phyloP scores from a whole-genome alignment of 73 alveolate genomes.

The Paramecium primaurelia region DNA sequence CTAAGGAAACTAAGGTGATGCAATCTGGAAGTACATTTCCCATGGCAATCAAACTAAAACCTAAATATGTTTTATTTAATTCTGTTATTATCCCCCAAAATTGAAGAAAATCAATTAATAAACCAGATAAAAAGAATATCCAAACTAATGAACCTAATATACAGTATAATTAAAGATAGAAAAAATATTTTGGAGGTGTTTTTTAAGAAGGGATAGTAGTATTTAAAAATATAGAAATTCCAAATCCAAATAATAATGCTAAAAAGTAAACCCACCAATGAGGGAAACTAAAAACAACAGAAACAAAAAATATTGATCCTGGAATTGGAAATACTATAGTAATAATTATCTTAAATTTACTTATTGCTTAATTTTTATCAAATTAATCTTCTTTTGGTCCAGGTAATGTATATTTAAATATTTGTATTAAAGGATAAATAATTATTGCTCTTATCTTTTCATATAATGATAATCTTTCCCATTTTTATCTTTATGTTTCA shows the following conservation, averaged over 20 bases:
- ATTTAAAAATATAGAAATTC: neutral
- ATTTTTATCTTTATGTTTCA: neutral
- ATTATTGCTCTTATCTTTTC: neutral
- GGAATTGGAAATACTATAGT: neutral
- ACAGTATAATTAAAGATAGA: neutral
- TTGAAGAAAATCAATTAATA: neutral
- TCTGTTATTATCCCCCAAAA: conserved; percentile 29
- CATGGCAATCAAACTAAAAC: conserved; percentile 7
- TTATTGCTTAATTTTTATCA: neutral
- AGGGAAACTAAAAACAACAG: conserved; percentile 40
- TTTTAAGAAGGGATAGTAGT: conserved; percentile 27
- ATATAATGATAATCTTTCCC: neutral
- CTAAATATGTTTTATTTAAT: conserved; percentile 18
- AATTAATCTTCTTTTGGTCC: neutral
- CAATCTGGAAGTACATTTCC: conserved; percentile 30
- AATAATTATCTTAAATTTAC: neutral
- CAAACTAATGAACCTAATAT: neutral
- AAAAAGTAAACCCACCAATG: conserved; percentile 46
- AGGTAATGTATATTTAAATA: conserved; percentile 25
- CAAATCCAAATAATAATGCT: conserved; percentile 30
- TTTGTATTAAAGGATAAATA: neutral
- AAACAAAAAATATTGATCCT: neutral
- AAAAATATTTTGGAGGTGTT: conserved; percentile 28
- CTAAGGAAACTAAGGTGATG: conserved; percentile 16
- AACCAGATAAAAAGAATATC: conserved; percentile 30